phyloP scores from a whole-genome alignment of 768 basidiomycete species.

The Collybia nuda region DNA sequence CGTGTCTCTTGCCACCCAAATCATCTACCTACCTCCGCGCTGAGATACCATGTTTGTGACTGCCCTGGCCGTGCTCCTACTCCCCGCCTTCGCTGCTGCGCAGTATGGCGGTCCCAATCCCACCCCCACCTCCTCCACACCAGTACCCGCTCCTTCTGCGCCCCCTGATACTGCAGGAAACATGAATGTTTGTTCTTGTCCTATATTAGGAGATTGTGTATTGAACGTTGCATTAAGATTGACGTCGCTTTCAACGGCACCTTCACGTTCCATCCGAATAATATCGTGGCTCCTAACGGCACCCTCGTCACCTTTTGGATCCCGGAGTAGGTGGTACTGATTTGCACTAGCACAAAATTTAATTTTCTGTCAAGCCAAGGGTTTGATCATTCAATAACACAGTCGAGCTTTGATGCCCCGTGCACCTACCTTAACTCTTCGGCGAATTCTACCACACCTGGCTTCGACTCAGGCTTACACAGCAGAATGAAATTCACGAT shows the following conservation, averaged over 20 bases:
- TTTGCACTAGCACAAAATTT: too few species aligned
- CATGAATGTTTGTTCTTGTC: constrained; percentile 30
- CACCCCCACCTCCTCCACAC: constrained; percentile 17
- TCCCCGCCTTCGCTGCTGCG: constrained; percentile 36
- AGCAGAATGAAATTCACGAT: constrained; percentile 40
- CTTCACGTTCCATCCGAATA: constrained; percentile 43
- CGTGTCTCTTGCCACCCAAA: neutral
- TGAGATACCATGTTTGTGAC: constrained; percentile 23
- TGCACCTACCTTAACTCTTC: constrained; percentile 48
- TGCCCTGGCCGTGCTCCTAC: constrained; percentile 20
- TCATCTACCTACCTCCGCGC: neutral
- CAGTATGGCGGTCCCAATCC: constrained; percentile 32
- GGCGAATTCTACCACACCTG: constrained; percentile 28
- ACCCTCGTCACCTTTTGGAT: constrained; percentile 55
- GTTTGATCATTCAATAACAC: constrained; percentile 50
- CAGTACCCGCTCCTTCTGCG: constrained; percentile 32
- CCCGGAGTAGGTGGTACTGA: constrained; percentile 35
- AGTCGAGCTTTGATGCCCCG: constrained; percentile 52
- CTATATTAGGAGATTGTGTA: neutral
- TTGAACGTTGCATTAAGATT: constrained; percentile 29
- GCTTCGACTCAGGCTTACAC: constrained; percentile 57
- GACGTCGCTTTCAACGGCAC: constrained; percentile 37
- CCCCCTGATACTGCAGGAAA: constrained; percentile 33
- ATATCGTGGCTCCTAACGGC: constrained; percentile 47
- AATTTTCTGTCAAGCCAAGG: too few species aligned